These are phyloP conservation scores for Setaria italica DNA, from an alignment of 202 grass and related monocot genomes.

Conservation along the genomic window DNA sequence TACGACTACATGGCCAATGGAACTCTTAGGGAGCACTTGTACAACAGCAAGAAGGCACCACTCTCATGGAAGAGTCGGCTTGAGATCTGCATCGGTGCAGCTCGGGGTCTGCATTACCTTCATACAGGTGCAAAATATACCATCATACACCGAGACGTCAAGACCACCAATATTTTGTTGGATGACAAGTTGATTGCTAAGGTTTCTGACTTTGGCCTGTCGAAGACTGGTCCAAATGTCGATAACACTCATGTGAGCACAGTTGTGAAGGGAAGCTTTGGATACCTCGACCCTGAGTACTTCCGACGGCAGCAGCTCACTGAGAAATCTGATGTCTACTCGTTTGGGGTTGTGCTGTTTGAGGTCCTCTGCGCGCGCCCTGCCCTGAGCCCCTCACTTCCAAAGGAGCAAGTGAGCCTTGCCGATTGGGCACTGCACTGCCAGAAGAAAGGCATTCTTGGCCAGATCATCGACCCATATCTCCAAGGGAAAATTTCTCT, in stretches of 20 bases:
- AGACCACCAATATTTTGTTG: slow-evolving; percentile 87
- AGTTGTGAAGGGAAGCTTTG: slow-evolving; percentile 80
- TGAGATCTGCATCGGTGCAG: slow-evolving; percentile 79
- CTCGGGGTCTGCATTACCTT: slow-evolving; percentile 76
- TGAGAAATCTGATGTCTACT: slow-evolving; percentile 87
- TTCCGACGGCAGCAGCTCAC: slow-evolving; percentile 66
- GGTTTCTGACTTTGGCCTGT: slow-evolving; percentile 89
- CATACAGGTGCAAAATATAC: slow-evolving; percentile 79
- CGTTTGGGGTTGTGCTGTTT: slow-evolving; percentile 82
- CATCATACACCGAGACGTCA: slow-evolving; percentile 88
- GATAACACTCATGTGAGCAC: slow-evolving; percentile 93
- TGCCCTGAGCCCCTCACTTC: slow-evolving; percentile 43
- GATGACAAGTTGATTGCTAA: slow-evolving; percentile 84
- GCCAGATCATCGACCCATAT: slow-evolving; percentile 69
- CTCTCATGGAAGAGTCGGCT: slow-evolving; percentile 76
- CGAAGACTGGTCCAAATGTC: slow-evolving; percentile 62
- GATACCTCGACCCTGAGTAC: slow-evolving; percentile 85
- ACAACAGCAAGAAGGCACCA: slow-evolving; percentile 58
- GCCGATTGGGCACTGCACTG: slow-evolving; percentile 69
- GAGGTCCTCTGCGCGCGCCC: slow-evolving; percentile 71
- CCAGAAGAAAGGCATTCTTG: slow-evolving; percentile 70
- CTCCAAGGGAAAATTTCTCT: slow-evolving; percentile 65
- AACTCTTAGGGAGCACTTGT: slow-evolving; percentile 69
- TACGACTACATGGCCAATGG: slow-evolving; percentile 86
- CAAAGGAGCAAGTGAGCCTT: slow-evolving; percentile 70